A percentile compares a stretch with the other conserved stretches of the same genome.
These are phyloP conservation scores for Elsinoe batatas DNA, from an alignment of 2,329 filamentous ascomycete genomes.

Conservation along the genomic window DNA sequence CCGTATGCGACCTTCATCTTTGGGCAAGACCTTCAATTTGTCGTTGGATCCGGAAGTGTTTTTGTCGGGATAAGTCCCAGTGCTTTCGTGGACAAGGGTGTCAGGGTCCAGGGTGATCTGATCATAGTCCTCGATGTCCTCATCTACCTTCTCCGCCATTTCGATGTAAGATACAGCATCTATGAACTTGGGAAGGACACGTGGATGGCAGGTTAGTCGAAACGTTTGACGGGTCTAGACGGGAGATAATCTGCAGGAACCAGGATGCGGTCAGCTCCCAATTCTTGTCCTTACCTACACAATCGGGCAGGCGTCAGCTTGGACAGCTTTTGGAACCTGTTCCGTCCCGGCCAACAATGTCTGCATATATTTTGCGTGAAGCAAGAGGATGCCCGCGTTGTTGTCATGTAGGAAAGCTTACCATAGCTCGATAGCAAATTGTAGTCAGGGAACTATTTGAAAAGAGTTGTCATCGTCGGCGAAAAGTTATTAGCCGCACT, in stretches of 20 bases:
- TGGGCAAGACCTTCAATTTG: neutral
- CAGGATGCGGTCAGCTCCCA: conserved; percentile 8
- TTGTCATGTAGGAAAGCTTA: no score
- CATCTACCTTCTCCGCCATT: conserved; percentile 18
- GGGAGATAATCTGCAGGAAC: conserved; percentile 5
- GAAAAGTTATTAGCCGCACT: no score
- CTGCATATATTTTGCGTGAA: neutral
- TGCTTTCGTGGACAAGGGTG: conserved; percentile 28
- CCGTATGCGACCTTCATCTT: conserved; percentile 13
- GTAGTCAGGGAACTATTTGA: no score
- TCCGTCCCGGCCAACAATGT: neutral
- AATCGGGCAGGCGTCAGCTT: neutral
- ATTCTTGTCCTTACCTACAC: neutral
- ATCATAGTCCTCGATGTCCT: conserved; percentile 35
- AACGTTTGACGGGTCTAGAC: neutral
- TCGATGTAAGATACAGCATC: neutral
- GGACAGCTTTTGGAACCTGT: neutral
- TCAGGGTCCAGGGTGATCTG: conserved; percentile 29
- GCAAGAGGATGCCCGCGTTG: no score
- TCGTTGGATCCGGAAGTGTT: conserved; percentile 5
- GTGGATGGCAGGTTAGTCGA: neutral
- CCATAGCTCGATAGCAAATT: no score
- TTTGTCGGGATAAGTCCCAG: conserved; percentile 9
- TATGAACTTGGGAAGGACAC: neutral
- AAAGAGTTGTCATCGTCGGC: no score